phyloP scores from a whole-genome alignment of 2,329 filamentous ascomycete species.

The Aspergillus floridensis region DNA sequence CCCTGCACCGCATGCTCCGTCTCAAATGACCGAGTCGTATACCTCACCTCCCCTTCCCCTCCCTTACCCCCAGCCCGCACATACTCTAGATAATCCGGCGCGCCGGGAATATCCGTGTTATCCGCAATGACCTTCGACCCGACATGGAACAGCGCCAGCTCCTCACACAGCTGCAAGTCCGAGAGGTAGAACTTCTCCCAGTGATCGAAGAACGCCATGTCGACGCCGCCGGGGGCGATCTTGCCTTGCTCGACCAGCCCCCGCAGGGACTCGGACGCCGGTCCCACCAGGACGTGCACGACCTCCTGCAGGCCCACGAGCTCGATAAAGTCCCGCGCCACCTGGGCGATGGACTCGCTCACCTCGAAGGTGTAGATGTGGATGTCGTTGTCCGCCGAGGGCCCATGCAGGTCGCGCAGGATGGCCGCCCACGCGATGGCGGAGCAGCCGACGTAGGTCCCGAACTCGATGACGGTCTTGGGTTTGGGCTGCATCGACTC shows the following conservation, averaged over 20 bases:
- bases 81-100: constrained; percentile 43
- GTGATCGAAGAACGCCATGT: constrained; percentile 41
- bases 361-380: constrained; percentile 39
- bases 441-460: constrained; percentile 38
- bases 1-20: constrained; percentile 1
- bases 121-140: constrained; percentile 39
- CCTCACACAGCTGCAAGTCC: constrained; percentile 36
- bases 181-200: constrained; percentile 37
- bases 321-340: constrained; percentile 33
- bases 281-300: constrained; percentile 35
- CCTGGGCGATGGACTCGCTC: constrained; percentile 28
- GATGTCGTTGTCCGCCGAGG: constrained; percentile 13
- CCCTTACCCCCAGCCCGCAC: constrained; percentile 28
- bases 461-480: constrained; percentile 36
- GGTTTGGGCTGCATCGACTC: constrained; percentile 25
- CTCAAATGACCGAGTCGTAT: constrained; percentile 22
- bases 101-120: constrained; percentile 42
- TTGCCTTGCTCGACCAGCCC: constrained; percentile 27
- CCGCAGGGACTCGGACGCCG: constrained; percentile 29
- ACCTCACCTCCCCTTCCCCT: constrained; percentile 19
- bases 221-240: constrained; percentile 26
- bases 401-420: constrained; percentile 23
- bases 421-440: constrained; percentile 33
- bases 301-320: constrained; percentile 35
- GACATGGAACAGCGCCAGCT: constrained; percentile 30